Evolutionary conservation across 331 rosid species (phyloP).

Genomic region (Rosa hybrid): DNA sequence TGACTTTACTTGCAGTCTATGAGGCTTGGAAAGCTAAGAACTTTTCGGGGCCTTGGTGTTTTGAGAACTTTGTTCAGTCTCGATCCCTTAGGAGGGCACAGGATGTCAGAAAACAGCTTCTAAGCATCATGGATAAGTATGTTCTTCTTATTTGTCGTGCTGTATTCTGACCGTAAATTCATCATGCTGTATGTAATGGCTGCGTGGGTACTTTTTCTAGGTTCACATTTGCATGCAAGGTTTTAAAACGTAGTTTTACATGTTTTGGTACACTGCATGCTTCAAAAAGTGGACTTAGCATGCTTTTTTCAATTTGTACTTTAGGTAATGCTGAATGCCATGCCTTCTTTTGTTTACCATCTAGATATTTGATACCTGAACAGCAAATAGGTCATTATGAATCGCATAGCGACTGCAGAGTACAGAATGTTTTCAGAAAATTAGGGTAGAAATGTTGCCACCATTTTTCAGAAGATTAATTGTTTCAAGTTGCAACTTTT

Average conservation of each 20-base stretch:
- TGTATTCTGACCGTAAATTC: neutral
- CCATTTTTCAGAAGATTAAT: too few species aligned
- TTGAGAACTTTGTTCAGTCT: conserved; percentile 86
- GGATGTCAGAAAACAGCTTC: conserved; percentile 92
- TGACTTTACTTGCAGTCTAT: conserved; percentile 81
- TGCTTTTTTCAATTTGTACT: too few species aligned
- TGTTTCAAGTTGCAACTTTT: too few species aligned
- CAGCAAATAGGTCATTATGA: too few species aligned
- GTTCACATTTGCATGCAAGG: neutral
- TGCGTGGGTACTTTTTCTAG: neutral
- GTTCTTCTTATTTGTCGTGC: conserved; percentile 31
- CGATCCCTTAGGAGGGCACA: conserved; percentile 91
- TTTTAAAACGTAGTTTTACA: neutral
- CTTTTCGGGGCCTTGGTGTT: conserved; percentile 95
- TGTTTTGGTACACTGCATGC: neutral
- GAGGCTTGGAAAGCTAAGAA: conserved; percentile 96
- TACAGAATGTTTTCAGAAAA: too few species aligned
- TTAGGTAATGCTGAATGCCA: too few species aligned
- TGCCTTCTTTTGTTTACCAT: too few species aligned
- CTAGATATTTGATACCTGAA: too few species aligned
- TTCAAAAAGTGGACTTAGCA: too few species aligned
- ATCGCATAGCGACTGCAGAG: too few species aligned
- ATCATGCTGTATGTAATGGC: neutral
- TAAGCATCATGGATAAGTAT: conserved; percentile 86
- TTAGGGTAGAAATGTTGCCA: too few species aligned